Base-by-base conservation (phyloP, 2,329 filamentous ascomycete genomes). In the Diplocarpon rosae region DNA sequence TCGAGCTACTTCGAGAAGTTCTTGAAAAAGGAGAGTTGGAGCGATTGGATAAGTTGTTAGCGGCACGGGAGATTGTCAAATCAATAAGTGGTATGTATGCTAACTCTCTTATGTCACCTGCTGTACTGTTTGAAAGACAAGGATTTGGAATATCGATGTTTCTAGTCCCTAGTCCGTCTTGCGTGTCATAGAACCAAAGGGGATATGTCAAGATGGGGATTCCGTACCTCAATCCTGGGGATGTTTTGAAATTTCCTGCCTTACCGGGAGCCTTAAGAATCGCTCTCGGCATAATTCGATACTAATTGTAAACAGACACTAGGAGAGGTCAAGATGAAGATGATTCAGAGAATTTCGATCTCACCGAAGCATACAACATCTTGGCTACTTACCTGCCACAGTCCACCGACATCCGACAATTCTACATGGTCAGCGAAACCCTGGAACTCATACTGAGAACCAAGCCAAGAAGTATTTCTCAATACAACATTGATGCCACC, bases 401-500 rank as follows among this genome's bases (percentile, higher is more conserved):
- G 45, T 46, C 42, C 2, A 52, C 49, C 9, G 48, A 48, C 8
- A 39, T 56, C 43, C 50, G 56, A 17, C 51, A 55, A 36, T 62
- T 63, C 50, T 53, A 51, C 39, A 46, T 62, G 24, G 52, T 58
- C 7, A 56, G 51, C 33, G 58, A 60, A 38, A 60, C 48, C 5
- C 50, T 63, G 36, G 51, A 55, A n/a, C 33, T 60, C 36, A 59
- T 62, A 48, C 52, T 63, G 13, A 51, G 50, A 39, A 61, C 51
- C n/a, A 61, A 63, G 59, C 43, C 50, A 12, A 55, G 51, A 14
- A 52, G 53, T 17, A 49, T 63, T 13, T 54, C 56, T 2, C 61
- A 63, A 54, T 62, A 53, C 50, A 59, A 57, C 17, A 56, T 63
- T 43, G 61, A 63, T 35, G 56, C 49, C 32, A 62, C 58, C 10